Evolutionary conservation across 2,329 filamentous ascomycete species (phyloP).

Genomic region (Periconia sp.): DNA sequence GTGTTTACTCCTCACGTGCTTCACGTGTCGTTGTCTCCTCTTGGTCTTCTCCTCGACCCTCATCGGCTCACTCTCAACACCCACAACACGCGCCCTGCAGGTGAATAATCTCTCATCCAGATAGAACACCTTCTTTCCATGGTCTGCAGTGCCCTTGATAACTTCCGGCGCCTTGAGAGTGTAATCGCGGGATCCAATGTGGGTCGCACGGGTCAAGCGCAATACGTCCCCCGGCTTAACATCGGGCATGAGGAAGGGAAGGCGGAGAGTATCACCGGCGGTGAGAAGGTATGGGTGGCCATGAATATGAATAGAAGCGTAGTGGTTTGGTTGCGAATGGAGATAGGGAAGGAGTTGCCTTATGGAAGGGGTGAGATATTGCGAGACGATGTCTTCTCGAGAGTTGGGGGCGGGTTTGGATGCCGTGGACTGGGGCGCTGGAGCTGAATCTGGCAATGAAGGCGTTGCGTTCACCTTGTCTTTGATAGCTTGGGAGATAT

Average conservation of each 20-base stretch:
- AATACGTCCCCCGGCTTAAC: constrained; percentile 76
- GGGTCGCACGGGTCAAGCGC: constrained; percentile 80
- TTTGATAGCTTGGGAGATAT: constrained; percentile 28
- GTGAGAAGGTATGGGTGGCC: constrained; percentile 79
- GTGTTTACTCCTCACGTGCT: constrained; percentile 85
- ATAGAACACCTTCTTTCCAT: constrained; percentile 53
- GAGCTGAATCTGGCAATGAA: constrained; percentile 15
- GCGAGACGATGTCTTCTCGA: constrained; percentile 28
- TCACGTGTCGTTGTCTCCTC: constrained; percentile 66
- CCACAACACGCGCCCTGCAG: constrained; percentile 82
- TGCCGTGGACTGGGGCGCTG: constrained; percentile 12
- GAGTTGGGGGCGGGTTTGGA: constrained; percentile 20
- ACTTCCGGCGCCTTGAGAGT: constrained; percentile 66
- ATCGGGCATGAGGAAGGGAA: constrained; percentile 53
- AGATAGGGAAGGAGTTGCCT: constrained; percentile 69
- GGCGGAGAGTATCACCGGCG: constrained; percentile 50
- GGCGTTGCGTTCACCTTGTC: constrained; percentile 21
- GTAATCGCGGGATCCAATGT: constrained; percentile 85
- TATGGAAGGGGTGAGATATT: constrained; percentile 57
- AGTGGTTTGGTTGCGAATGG: constrained; percentile 71
- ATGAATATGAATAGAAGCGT: constrained; percentile 79
- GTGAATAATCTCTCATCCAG: constrained; percentile 82
- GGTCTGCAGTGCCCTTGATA: constrained; percentile 33
- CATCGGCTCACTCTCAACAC: constrained; percentile 72
- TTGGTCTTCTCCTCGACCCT: constrained; percentile 61